Evolutionary conservation across 371 early-diverging fungal genomes (phyloP).

Genomic region (Actinomucor elegans): DNA sequence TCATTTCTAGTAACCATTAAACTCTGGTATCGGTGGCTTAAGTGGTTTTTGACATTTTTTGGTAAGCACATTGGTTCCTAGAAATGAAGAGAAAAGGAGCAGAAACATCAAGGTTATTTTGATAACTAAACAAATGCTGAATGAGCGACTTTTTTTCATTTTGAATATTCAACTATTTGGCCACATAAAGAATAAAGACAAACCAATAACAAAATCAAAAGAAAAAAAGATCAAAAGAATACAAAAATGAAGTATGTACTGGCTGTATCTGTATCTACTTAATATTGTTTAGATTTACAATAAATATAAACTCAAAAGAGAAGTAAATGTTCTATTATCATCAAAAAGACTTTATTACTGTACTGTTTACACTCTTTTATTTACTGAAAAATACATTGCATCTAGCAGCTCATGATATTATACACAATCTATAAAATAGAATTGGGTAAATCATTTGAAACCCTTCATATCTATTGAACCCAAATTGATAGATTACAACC

Average conservation of each 20-base stretch:
- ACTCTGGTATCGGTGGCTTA: conserved; percentile 9
- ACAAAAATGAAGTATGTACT: conserved; percentile 6
- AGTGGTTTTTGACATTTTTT: conserved; percentile 10
- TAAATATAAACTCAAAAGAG: conserved; percentile 9
- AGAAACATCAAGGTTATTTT: conserved; percentile 5
- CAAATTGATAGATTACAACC: no score
- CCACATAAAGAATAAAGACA: neutral
- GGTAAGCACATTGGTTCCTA: conserved; percentile 6
- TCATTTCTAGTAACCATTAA: conserved; percentile 10
- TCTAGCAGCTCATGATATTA: no score
- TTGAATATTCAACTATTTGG: neutral
- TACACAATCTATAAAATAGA: no score
- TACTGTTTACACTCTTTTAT: no score
- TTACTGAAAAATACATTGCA: no score
- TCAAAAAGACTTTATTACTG: no score
- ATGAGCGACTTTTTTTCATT: conserved; percentile 10
- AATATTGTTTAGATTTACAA: conserved; percentile 11
- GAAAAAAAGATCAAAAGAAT: neutral
- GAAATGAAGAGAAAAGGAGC: conserved; percentile 15
- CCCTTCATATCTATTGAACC: no score
- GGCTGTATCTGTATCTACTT: conserved; percentile 16
- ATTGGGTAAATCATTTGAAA: no score
- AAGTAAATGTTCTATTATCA: no score
- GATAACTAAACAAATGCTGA: conserved; percentile 9
- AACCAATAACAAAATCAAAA: neutral